Evolutionary conservation across 352 stramenopile genomes (phyloP).

Genomic region (Pythium volutum): DNA sequence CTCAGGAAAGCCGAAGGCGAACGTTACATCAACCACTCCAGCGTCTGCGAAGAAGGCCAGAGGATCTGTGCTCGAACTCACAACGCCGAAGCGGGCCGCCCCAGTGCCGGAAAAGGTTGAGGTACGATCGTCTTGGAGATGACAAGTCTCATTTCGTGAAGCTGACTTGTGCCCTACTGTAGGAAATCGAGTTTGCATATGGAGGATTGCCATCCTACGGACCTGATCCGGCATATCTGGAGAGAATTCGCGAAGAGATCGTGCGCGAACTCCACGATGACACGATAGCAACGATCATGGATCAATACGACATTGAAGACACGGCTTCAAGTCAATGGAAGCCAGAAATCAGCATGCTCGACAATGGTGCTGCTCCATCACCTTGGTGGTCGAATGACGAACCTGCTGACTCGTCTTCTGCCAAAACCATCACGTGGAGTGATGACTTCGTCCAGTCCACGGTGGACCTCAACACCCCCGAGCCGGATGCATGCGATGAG

Average conservation of each 20-base stretch:
- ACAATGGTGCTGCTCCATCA: conserved; percentile 33
- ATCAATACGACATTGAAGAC: conserved; percentile 35
- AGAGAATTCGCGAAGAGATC: conserved; percentile 52
- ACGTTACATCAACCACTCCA: conserved; percentile 5
- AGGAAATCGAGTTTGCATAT: conserved; percentile 77
- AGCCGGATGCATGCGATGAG: conserved; percentile 13
- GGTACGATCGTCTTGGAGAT: conserved; percentile 22
- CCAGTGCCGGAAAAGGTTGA: conserved; percentile 35
- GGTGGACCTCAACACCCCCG: conserved; percentile 21
- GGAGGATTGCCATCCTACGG: conserved; percentile 46
- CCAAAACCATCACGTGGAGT: conserved; percentile 20
- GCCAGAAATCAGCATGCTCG: conserved; percentile 43
- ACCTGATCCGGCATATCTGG: conserved; percentile 36
- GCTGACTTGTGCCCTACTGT: background rate
- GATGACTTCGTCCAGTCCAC: conserved; percentile 24
- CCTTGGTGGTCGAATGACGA: conserved; percentile 47
- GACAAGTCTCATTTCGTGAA: background rate
- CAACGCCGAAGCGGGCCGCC: conserved; percentile 15
- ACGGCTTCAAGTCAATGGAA: conserved; percentile 14
- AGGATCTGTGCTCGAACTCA: conserved; percentile 8
- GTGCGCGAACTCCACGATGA: conserved; percentile 43
- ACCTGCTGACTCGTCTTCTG: conserved; percentile 9
- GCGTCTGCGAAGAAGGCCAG: conserved; percentile 20
- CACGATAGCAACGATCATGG: conserved; percentile 47
- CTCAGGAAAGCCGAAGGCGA: conserved; percentile 9